Conservation (phyloP, 805 yeast genomes). For the Vanderwaltozyma verrucispora region DNA sequence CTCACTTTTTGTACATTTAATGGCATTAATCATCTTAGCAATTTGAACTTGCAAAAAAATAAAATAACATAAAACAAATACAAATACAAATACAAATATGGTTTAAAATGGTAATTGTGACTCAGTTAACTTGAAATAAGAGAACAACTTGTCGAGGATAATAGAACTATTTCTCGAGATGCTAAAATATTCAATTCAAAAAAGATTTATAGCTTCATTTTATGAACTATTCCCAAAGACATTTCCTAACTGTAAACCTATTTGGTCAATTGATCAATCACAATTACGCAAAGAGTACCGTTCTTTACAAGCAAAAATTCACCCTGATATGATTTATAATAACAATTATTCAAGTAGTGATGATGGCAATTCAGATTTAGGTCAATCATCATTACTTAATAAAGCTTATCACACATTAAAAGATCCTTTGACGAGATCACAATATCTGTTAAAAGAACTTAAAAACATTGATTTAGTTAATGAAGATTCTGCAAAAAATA, state of each 20-base stretch:
- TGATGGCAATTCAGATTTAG: conserved; percentile 8
- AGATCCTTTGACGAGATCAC: conserved; percentile 63
- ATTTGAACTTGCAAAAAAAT: too few relatives aligned
- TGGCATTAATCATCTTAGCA: too few relatives aligned
- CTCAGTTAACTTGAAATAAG: too few relatives aligned
- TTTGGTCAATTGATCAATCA: conserved; percentile 49
- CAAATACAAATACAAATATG: too few relatives aligned
- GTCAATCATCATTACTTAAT: conserved; percentile 47
- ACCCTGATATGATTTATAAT: conserved; percentile 55
- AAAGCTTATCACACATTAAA: conserved; percentile 65
- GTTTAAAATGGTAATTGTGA: too few relatives aligned
- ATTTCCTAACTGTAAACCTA: conserved; percentile 57
- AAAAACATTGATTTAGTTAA: conserved; percentile 44
- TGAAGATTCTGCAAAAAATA: conserved; percentile 33
- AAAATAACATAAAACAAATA: too few relatives aligned
- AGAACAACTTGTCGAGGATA: too few relatives aligned
- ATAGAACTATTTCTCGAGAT: too few relatives aligned
- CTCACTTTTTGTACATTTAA: too few relatives aligned
- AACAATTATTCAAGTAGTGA: conserved; percentile 2
- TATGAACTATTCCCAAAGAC: conserved; percentile 68
- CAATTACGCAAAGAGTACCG: conserved; percentile 67
- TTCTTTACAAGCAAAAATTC: conserved; percentile 57
- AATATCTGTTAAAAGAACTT: conserved; percentile 38
- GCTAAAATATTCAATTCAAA: conserved; percentile 2
- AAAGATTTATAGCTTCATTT: conserved; percentile 25